Conservation (phyloP, 129 eudicot genomes). For the Solidago caesia region DNA sequence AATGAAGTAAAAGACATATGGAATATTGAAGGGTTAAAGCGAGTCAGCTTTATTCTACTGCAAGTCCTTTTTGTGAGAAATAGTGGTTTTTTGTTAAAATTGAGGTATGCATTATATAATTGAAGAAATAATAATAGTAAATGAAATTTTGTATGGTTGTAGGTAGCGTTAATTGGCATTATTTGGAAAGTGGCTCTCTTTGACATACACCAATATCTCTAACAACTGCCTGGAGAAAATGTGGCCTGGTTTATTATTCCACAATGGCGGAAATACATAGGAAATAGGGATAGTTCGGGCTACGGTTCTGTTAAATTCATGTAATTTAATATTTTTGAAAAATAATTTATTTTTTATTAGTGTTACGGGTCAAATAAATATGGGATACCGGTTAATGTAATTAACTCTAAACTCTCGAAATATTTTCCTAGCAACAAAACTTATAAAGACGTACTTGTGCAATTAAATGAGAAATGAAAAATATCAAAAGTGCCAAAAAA, state of each 20-base stretch:
- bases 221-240: slow-evolving; percentile 32
- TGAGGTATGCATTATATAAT: slow-evolving; percentile 19
- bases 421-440: too few species aligned
- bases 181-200: slow-evolving; percentile 32
- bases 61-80: slow-evolving; percentile 33
- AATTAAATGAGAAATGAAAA: too few species aligned
- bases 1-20: slow-evolving; percentile 26
- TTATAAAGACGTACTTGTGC: too few species aligned
- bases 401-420: too few species aligned
- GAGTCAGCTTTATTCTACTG: slow-evolving; percentile 47
- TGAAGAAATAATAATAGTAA: slow-evolving; percentile 7
- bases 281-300: too few species aligned
- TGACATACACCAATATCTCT: slow-evolving; percentile 27
- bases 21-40: slow-evolving; percentile 33
- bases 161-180: slow-evolving; percentile 29
- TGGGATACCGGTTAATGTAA: too few species aligned
- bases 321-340: too few species aligned
- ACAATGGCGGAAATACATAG: too few species aligned
- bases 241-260: slow-evolving; percentile 11
- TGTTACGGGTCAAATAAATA: too few species aligned
- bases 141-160: slow-evolving; percentile 29
- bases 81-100: slow-evolving; percentile 33
- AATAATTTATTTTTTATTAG: too few species aligned
- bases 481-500: too few species aligned
- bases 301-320: too few species aligned